Conservation (phyloP, 2,329 filamentous ascomycete genomes). For the Pestalotiopsis sp. region DNA sequence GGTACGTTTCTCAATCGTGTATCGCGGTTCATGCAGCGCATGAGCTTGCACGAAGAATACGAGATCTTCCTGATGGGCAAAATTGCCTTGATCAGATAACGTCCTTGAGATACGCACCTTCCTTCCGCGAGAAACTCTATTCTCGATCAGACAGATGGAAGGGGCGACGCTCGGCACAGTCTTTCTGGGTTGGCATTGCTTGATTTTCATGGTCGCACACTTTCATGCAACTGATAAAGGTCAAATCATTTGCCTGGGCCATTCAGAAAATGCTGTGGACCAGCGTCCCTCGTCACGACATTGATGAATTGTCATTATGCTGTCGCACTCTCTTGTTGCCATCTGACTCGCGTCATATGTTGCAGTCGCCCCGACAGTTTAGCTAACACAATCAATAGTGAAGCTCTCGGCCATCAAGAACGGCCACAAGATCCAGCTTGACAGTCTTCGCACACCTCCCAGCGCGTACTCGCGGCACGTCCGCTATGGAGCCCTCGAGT, state of each 20-base stretch:
- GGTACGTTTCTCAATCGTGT: conserved; percentile 28
- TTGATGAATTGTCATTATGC: not conserved
- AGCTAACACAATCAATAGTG: conserved; percentile 31
- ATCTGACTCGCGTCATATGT: not conserved
- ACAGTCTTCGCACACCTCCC: conserved; percentile 76
- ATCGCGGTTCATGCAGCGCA: conserved; percentile 21
- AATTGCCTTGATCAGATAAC: not conserved
- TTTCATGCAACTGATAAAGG: not conserved
- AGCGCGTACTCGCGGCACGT: conserved; percentile 82
- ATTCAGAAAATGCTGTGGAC: not conserved
- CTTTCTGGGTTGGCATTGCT: not conserved
- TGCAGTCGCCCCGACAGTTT: not conserved
- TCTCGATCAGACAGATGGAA: not conserved
- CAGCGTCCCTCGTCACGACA: not conserved
- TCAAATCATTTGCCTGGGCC: not conserved
- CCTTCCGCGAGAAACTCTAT: not conserved
- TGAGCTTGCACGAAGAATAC: not conserved
- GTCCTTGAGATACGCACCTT: not conserved
- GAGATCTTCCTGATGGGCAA: not conserved
- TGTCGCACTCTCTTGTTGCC: not conserved
- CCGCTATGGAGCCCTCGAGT: conserved; percentile 83
- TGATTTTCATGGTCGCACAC: not conserved
- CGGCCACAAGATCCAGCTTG: conserved; percentile 54
- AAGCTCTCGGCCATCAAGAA: conserved; percentile 54
- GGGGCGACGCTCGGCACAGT: not conserved